These are phyloP conservation scores for Jatropha curcas DNA, from an alignment of 345 rosid genomes.

Conservation along the genomic window DNA sequence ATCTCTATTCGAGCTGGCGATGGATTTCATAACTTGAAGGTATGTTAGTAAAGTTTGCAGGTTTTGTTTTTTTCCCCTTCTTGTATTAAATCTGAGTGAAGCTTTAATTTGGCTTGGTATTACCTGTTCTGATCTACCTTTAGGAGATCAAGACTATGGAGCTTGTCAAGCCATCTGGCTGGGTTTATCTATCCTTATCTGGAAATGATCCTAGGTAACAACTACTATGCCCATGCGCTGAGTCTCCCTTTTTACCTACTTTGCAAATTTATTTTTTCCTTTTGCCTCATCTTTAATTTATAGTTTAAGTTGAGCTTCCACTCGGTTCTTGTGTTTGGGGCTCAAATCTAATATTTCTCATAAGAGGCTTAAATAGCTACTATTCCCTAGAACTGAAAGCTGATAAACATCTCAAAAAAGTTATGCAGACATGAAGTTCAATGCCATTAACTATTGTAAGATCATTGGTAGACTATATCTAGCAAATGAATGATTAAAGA, in stretches of 20 bases:
- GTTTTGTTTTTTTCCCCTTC: background rate
- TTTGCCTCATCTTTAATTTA: background rate
- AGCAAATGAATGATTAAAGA: background rate
- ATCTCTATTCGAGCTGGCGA: slow-evolving; percentile 86
- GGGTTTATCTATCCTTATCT: slow-evolving; percentile 75
- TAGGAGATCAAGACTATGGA: slow-evolving; percentile 88
- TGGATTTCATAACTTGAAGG: slow-evolving; percentile 95
- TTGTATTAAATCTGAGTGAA: background rate
- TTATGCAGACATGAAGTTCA: background rate
- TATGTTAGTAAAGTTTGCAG: slow-evolving; percentile 15
- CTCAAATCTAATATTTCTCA: background rate
- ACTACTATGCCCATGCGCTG: background rate
- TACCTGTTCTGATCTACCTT: slow-evolving; percentile 11
- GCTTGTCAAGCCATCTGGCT: slow-evolving; percentile 83
- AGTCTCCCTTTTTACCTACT: background rate
- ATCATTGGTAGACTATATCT: too few species aligned
- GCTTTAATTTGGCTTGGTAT: background rate
- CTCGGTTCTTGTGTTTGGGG: background rate
- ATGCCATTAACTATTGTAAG: too few species aligned
- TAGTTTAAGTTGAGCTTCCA: background rate
- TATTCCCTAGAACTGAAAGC: slow-evolving; percentile 1
- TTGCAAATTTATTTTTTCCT: background rate
- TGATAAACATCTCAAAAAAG: background rate
- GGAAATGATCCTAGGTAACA: slow-evolving; percentile 80
- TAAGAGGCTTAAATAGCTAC: background rate